Evolutionary conservation across 2,329 filamentous ascomycete species (phyloP).

Genomic region (Botrytis paeoniae): DNA sequence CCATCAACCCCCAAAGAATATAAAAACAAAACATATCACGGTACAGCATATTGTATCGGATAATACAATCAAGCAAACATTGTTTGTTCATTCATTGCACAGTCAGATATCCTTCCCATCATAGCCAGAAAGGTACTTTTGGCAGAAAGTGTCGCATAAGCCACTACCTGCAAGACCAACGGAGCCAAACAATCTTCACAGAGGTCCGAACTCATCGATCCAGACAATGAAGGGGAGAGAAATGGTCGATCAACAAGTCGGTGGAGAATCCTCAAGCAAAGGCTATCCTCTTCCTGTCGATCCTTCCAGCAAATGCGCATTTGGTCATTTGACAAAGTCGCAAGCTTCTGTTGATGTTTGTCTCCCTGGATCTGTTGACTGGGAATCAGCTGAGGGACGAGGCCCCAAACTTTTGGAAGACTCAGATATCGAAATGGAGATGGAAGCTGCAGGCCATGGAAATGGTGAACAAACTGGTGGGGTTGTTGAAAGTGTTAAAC

Average conservation of each 20-base stretch:
- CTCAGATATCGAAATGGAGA: not conserved
- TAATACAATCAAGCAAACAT: not conserved
- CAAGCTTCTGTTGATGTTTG: slow-evolving; percentile 62
- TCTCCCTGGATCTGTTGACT: slow-evolving; percentile 46
- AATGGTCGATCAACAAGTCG: slow-evolving; percentile 74
- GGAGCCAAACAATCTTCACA: slow-evolving; percentile 34
- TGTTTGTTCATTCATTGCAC: not conserved
- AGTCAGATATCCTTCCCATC: not conserved
- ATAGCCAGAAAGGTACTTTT: not conserved
- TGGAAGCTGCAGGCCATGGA: not conserved
- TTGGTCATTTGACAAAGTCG: slow-evolving; percentile 53
- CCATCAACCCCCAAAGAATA: too few relatives aligned
- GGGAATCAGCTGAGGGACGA: not conserved
- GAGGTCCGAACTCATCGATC: slow-evolving; percentile 31
- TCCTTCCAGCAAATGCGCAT: slow-evolving; percentile 63
- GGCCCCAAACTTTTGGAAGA: not conserved
- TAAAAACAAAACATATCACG: not conserved
- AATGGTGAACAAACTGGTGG: too few relatives aligned
- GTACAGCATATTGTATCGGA: not conserved
- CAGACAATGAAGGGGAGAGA: slow-evolving; percentile 64
- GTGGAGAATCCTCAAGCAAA: slow-evolving; percentile 51
- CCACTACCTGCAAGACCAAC: not conserved
- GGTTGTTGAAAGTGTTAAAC: not conserved
- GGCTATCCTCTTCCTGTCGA: slow-evolving; percentile 61
- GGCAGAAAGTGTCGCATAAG: not conserved